These are phyloP conservation scores for Zygosaccharomyces sapae DNA, from an alignment of 1,139 yeast species.

Conservation along the genomic window DNA sequence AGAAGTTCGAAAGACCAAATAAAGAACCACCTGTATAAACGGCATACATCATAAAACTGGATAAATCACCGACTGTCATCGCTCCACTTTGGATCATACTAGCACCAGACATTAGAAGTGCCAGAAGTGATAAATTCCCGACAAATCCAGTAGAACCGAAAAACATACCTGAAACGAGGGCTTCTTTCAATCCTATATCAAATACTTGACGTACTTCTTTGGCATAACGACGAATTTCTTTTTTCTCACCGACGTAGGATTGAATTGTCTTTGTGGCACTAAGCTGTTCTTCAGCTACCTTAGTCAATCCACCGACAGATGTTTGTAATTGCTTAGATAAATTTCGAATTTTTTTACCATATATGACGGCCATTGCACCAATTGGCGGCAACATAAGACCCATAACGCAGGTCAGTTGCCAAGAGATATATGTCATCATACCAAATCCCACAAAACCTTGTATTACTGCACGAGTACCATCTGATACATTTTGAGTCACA, in stretches of 20 bases:
- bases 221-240: conserved; percentile 59
- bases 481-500: conserved; percentile 83
- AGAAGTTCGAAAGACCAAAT: conserved; percentile 85
- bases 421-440: conserved; percentile 87
- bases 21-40: conserved; percentile 91
- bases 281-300: conserved; percentile 88
- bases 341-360: conserved; percentile 75
- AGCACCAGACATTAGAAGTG: conserved; percentile 77
- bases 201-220: conserved; percentile 71
- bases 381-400: conserved; percentile 81
- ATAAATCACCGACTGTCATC: conserved; percentile 80
- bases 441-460: conserved; percentile 79
- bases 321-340: conserved; percentile 77
- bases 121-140: conserved; percentile 75
- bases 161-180: conserved; percentile 69
- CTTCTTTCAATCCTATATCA: conserved; percentile 74
- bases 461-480: conserved; percentile 78
- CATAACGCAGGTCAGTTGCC: conserved; percentile 77
- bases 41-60: conserved; percentile 94
- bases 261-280: conserved; percentile 85
- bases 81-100: conserved; percentile 67
- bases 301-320: conserved; percentile 80
- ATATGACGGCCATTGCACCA: conserved; percentile 68
- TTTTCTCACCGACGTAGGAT: conserved; percentile 78
- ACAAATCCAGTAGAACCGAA: conserved; percentile 77